Base-by-base conservation (phyloP, 768 basidiomycete genomes). In the Calocybe cyanea region DNA sequence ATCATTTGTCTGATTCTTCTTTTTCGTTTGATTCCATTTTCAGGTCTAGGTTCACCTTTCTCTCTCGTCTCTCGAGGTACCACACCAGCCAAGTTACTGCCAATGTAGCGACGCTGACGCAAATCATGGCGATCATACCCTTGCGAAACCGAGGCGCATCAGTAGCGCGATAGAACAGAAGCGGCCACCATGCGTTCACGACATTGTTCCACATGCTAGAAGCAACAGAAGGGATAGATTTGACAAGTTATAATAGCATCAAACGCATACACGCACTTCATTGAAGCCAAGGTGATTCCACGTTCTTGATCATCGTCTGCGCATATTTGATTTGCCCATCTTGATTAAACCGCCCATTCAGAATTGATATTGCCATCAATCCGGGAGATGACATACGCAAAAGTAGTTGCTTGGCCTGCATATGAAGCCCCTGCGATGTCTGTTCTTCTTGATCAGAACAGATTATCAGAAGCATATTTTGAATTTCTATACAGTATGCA, bases 311-410 rank as follows among this genome's bases (percentile, higher is more conserved):
- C 72, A 61, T 89, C 83, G 52, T 85, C 80, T 20, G 78, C 75
- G 46, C 81, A 83, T 41, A 85, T 75, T 57, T 85, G 81, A 60
- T 89, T 89, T n/a, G 85, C 84, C 87, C 87, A 87, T 11, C 80
- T 81, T 52, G 15, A 21, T 19, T 41, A 15, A 13, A n/a, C 19
- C 28, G 32, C 43, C 17, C 30, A 19, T 49, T 37, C 49, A 28
- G 39, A 8, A 30, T 40, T n/a, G 14, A 2, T 23, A 24, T 25
- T 19, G 38, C 17, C 13, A 41, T 43, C 35, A 40, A 24, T 48
- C 14, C 7, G 31, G 32, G 24, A n/a, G n/a, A 23, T 28, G 15
- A 68, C 78, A 43, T 51, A 82, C 76, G 82, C 81, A 56, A 88
- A 87, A 19, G 85, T 89, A 14, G 78, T 80, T 5, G 85, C 87